These are phyloP conservation scores for Aaosphaeria pasadenensis DNA, from an alignment of 2,329 filamentous ascomycete species.

Conservation along the genomic window DNA sequence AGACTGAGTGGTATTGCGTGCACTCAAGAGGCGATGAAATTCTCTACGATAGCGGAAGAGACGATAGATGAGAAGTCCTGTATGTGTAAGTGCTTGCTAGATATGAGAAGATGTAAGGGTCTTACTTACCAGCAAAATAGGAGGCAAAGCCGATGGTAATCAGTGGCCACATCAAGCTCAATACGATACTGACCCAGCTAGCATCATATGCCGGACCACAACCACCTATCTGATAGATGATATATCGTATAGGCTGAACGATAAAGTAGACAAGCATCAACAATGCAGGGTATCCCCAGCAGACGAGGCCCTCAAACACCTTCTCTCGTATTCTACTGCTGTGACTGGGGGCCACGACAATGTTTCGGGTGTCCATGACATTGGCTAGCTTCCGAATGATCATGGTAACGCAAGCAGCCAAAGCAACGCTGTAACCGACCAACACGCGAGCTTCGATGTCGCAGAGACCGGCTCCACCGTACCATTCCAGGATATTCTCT, in stretches of 20 bases:
- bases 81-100: conserved; percentile 6
- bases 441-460: conserved; percentile 62
- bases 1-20: conserved; percentile 54
- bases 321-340: conserved; percentile 47
- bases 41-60: conserved; percentile 58
- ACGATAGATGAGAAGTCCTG: conserved; percentile 60
- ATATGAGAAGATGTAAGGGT: neutral
- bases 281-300: conserved; percentile 54
- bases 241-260: conserved; percentile 59
- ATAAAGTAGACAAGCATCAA: conserved; percentile 58
- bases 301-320: conserved; percentile 54
- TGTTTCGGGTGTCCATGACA: conserved; percentile 59
- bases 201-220: conserved; percentile 54
- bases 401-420: conserved; percentile 53
- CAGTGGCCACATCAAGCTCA: conserved; percentile 56
- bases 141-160: conserved; percentile 52
- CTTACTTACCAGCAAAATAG: conserved; percentile 56
- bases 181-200: conserved; percentile 56
- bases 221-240: conserved; percentile 57
- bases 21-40: conserved; percentile 55
- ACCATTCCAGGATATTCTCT: conserved; percentile 55
- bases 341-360: conserved; percentile 50
- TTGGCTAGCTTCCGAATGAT: conserved; percentile 59
- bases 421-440: conserved; percentile 51
- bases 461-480: conserved; percentile 59